Base-by-base conservation (phyloP, 352 stramenopile species). In the Pythium dissimile region DNA sequence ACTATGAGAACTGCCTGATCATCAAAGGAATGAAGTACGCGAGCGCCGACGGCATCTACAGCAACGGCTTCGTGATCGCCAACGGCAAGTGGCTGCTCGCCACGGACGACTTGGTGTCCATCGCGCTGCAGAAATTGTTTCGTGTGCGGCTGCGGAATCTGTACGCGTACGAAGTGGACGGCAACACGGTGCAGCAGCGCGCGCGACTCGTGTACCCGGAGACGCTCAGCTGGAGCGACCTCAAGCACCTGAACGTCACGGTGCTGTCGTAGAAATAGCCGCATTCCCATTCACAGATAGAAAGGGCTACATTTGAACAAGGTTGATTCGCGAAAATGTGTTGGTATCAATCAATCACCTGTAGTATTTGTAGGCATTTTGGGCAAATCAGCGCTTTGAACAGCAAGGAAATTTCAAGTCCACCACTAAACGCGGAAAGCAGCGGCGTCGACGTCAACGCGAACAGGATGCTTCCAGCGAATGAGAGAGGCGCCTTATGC, bases 11-110 rank as follows among this genome's bases (percentile, higher is more conserved):
- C 28, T 83, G 66, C 59, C 57, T 66, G 27, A 67, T 67, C 28
- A 69, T 73, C 35, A 68, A 68, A 18, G 68, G 64, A n/a, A 52
- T 68, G n/a, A 70, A 71, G 60, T 72, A 59, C 38, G 68, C 68
- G 35, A 64, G 53, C 3, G 45, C 64, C 16, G 75, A 84, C 20
- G 77, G 72, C 5, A 79, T 87, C 39, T 87, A 82, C 58, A 75
- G 72, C 62, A 83, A 72, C 47, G 77, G 77, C 5, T 86, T 73
- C 43, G 71, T 86, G 7, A 67, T 86, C 42, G 73, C 71, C 11
- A 79, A 78, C 52, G 54, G 67, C 46, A 79, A 77, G 56, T 84
- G 73, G 20, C 60, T 81, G 18, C 64, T 84, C 24, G 61, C 59
- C 0, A 71, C 67, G 0, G 64, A 75, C 39, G 72, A 84, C 58